Percentiles rank a stretch among this genome's conserved stretches.
Conservation (phyloP, 306 rosid species). For the Calophaca sinica region DNA sequence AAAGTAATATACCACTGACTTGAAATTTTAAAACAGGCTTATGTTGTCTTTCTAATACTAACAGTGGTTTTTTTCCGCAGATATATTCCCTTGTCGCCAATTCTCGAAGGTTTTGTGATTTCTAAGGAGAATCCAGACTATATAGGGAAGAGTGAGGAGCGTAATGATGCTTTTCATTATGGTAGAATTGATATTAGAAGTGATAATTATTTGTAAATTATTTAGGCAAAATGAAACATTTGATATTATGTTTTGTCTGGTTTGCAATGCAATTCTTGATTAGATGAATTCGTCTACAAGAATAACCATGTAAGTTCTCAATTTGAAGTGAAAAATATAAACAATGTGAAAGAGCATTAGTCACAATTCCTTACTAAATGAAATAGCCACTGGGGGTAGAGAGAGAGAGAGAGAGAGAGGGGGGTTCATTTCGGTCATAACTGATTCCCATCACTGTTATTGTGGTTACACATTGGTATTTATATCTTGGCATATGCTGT, state of each 20-base stretch:
- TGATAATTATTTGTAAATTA: background rate
- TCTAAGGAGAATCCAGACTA: constrained; percentile 65
- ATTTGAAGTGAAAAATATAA: no score
- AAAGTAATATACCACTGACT: constrained; percentile 56
- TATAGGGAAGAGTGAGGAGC: constrained; percentile 66
- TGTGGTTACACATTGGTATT: no score
- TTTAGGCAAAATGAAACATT: background rate
- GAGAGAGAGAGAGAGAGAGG: no score
- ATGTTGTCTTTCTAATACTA: constrained; percentile 17
- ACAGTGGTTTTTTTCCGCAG: constrained; percentile 50
- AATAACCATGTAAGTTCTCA: no score
- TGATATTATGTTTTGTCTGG: background rate
- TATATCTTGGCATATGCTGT: no score
- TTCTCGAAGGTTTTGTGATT: constrained; percentile 91
- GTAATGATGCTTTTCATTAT: background rate
- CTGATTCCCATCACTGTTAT: no score
- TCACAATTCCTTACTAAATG: no score
- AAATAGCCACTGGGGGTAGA: no score
- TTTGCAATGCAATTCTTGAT: no score
- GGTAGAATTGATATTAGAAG: background rate
- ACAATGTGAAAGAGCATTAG: no score
- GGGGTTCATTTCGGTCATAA: no score
- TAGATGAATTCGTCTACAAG: no score
- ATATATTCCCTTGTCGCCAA: constrained; percentile 81
- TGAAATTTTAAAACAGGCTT: background rate